A percentile compares a stretch with the other conserved stretches of the same genome.
Evolutionary conservation across 2,329 filamentous ascomycete genomes (phyloP).

Genomic region (Fusarium sublunatum): DNA sequence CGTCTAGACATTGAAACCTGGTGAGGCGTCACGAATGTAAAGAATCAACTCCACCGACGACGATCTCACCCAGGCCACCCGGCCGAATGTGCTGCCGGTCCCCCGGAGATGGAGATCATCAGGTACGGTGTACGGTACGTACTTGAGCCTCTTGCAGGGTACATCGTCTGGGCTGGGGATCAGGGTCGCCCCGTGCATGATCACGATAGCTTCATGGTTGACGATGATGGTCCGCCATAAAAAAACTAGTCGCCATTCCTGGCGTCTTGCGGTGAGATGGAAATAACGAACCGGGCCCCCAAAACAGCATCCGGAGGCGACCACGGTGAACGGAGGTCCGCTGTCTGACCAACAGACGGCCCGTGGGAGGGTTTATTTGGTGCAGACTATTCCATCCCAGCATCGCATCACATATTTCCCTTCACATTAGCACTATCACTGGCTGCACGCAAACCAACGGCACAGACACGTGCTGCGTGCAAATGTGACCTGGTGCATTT

Average conservation of each 20-base stretch:
- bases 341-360: slow-evolving; percentile 4
- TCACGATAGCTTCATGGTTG: slow-evolving; percentile 45
- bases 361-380: slow-evolving; percentile 1
- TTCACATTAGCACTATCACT: slow-evolving; percentile 25
- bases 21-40: slow-evolving; percentile 28
- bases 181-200: slow-evolving; percentile 43
- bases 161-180: slow-evolving; percentile 36
- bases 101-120: slow-evolving; percentile 33
- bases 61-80: slow-evolving; percentile 24
- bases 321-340: slow-evolving; percentile 9
- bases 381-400: slow-evolving; percentile 16
- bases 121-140: slow-evolving; percentile 25
- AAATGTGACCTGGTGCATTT: slow-evolving; percentile 44
- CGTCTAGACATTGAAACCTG: slow-evolving; percentile 29
- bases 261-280: slow-evolving; percentile 38
- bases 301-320: slow-evolving; percentile 23
- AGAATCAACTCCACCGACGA: slow-evolving; percentile 26
- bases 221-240: slow-evolving; percentile 29
- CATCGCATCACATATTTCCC: slow-evolving; percentile 16
- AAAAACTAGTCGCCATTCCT: slow-evolving; percentile 31
- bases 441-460: slow-evolving; percentile 43
- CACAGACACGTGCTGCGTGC: slow-evolving; percentile 41
- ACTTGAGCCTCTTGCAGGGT: slow-evolving; percentile 16
- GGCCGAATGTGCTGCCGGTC: slow-evolving; percentile 36
- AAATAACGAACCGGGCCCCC: slow-evolving; percentile 26